Evolutionary conservation across 306 rosid species (phyloP).

Genomic region (Psophocarpus tetragonolobus): DNA sequence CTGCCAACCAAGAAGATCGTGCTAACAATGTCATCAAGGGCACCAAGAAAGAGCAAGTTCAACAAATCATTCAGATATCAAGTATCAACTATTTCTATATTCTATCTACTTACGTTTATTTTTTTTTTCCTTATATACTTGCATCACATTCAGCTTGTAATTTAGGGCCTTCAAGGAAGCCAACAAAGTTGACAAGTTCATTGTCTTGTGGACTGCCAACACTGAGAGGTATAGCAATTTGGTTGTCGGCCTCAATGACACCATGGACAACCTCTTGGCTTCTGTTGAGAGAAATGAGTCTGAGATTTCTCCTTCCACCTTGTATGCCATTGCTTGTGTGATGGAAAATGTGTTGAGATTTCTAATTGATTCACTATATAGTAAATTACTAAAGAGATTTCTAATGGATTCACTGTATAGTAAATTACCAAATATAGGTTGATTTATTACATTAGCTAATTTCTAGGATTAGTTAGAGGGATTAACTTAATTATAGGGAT

Average conservation of each 20-base stretch:
- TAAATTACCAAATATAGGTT: no score
- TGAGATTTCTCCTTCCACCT: conserved; percentile 97
- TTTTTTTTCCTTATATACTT: no score
- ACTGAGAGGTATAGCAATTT: conserved; percentile 95
- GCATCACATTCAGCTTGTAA: neutral
- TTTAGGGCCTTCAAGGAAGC: conserved; percentile 86
- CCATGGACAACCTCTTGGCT: conserved; percentile 74
- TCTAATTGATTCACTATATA: no score
- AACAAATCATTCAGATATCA: conserved; percentile 77
- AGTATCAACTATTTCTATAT: conserved; percentile 42
- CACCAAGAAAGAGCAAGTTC: conserved; percentile 81
- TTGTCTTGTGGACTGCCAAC: conserved; percentile 99
- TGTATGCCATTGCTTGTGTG: conserved; percentile 85
- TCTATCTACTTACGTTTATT: no score
- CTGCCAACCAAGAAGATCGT: conserved; percentile 89
- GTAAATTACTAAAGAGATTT: no score
- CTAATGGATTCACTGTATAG: no score
- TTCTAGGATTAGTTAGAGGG: no score
- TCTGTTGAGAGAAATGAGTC: conserved; percentile 80
- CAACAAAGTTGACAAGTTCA: conserved; percentile 80
- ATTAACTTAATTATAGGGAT: no score
- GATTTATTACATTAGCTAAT: no score
- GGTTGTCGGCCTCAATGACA: conserved; percentile 84
- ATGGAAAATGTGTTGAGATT: no score
- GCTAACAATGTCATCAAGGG: conserved; percentile 93